Evolutionary conservation across 2,329 filamentous ascomycete genomes (phyloP).

Genomic region (Myriosclerotinia duriaeana): DNA sequence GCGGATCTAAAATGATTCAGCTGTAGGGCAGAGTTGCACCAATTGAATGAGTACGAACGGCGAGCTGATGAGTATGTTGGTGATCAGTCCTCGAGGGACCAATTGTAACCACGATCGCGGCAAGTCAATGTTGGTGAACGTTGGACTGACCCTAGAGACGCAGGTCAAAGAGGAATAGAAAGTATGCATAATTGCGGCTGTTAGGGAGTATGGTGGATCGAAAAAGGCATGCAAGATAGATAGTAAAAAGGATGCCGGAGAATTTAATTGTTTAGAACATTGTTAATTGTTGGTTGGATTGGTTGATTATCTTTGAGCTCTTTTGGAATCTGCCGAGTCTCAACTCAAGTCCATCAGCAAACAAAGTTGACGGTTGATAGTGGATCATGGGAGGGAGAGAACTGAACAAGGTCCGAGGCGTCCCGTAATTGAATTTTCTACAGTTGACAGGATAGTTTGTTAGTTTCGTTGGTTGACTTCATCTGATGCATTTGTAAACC

Average conservation of each 20-base stretch:
- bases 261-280: neutral
- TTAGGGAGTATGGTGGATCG: neutral
- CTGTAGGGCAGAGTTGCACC: constrained; percentile 25
- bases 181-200: constrained; percentile 17
- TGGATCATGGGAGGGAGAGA: neutral
- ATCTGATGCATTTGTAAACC: neutral
- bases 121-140: constrained; percentile 29
- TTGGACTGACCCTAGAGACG: constrained; percentile 21
- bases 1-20: constrained; percentile 24
- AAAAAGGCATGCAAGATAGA: neutral
- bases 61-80: constrained; percentile 23
- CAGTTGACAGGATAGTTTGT: neutral
- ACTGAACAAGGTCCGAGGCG: constrained; percentile 5
- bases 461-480: constrained; percentile 5
- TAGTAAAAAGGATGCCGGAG: neutral
- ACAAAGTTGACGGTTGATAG: neutral
- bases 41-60: constrained; percentile 21
- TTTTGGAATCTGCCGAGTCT: constrained; percentile 5
- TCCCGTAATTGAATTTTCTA: constrained; percentile 2
- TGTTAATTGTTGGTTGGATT: constrained; percentile 13
- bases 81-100: constrained; percentile 25
- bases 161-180: constrained; percentile 15
- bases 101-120: constrained; percentile 27
- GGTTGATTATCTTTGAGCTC: neutral
- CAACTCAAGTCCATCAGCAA: constrained; percentile 3